Evolutionary conservation across 1,284 basidiomycete genomes (phyloP).

Genomic region (Ustilago loliicola): DNA sequence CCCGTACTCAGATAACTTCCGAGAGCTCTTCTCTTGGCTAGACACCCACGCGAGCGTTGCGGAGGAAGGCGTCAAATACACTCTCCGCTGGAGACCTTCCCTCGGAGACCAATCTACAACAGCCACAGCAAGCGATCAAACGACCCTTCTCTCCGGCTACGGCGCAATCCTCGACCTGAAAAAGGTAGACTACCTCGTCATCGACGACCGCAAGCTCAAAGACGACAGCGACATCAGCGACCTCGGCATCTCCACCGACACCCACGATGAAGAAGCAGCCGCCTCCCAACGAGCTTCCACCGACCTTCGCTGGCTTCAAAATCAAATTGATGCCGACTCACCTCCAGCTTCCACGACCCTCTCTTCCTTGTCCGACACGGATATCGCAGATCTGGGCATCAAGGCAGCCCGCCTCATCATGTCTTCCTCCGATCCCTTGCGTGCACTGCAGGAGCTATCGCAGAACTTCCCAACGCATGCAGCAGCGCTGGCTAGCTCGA

Average conservation of each 20-base stretch:
- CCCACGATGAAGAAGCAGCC: conserved; percentile 16
- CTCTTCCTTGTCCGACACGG: conserved; percentile 30
- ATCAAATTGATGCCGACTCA: conserved; percentile 31
- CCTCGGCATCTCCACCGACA: conserved; percentile 23
- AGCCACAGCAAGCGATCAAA: background rate
- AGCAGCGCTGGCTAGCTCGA: conserved; percentile 47
- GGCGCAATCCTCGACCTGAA: conserved; percentile 93
- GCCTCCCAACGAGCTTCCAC: conserved; percentile 8
- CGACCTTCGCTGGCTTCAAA: conserved; percentile 30
- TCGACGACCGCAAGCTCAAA: conserved; percentile 72
- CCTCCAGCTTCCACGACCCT: conserved; percentile 10
- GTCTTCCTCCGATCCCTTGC: conserved; percentile 59
- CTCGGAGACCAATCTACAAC: background rate
- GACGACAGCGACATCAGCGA: conserved; percentile 41
- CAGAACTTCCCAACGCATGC: conserved; percentile 66
- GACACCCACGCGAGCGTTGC: conserved; percentile 23
- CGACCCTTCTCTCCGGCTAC: conserved; percentile 79
- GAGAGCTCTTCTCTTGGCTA: conserved; percentile 52
- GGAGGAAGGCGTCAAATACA: conserved; percentile 43
- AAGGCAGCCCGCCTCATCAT: conserved; percentile 55
- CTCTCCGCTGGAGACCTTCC: conserved; percentile 67
- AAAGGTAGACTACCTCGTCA: conserved; percentile 94
- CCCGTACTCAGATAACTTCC: conserved; percentile 58
- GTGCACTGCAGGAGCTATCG: conserved; percentile 58
- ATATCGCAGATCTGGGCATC: conserved; percentile 48